phyloP scores from a whole-genome alignment of 164 flowering plant species.

The Chimonanthus salicifolius region DNA sequence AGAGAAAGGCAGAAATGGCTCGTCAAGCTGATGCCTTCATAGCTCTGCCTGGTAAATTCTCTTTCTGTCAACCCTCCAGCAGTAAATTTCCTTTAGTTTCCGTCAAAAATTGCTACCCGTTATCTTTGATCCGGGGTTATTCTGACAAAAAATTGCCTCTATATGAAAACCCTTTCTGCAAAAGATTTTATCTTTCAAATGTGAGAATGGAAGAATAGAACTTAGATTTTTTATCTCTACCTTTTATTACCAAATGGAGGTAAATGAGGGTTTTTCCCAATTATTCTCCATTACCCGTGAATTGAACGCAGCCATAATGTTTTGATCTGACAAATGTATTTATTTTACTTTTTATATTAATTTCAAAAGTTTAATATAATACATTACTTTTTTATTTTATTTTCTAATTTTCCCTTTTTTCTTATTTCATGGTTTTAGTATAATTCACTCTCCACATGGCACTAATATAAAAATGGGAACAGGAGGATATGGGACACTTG shows the following conservation, averaged over 20 bases:
- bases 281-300: neutral
- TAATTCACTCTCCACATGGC: neutral
- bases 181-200: no score
- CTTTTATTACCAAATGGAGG: no score
- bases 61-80: neutral
- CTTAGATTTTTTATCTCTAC: no score
- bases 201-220: no score
- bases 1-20: constrained; percentile 94
- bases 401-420: neutral
- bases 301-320: neutral
- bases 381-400: neutral
- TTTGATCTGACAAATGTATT: neutral
- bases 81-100: neutral
- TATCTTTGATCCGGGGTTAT: no score
- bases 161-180: no score
- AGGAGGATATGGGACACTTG: constrained; percentile 96
- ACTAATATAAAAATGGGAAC: constrained; percentile 5
- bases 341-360: neutral
- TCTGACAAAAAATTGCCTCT: no score
- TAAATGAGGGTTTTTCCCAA: neutral
- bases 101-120: neutral
- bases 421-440: no score
- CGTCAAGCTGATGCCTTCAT: constrained; percentile 95
- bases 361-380: neutral
- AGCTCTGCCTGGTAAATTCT: constrained; percentile 74